Base-by-base conservation (phyloP, 345 rosid species). In the Aegle marmelos region DNA sequence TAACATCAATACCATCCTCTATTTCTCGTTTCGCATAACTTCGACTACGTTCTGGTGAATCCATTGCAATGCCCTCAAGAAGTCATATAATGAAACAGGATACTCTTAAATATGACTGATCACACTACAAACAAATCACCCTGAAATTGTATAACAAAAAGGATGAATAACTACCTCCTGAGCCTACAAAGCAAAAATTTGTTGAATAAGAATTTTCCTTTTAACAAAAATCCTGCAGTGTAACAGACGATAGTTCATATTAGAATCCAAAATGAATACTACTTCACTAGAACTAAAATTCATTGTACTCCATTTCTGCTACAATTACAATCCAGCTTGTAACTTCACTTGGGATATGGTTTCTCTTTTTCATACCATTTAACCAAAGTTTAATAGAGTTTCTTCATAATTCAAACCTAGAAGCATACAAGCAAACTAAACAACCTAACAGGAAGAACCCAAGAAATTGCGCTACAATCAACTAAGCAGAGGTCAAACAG, bases 41-140 rank as follows among this genome's bases (percentile, higher is more conserved):
- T 67, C 87, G 88, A 80, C 82, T 64, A 54, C 76, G 87, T 74
- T 87, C 89, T n/a, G 93, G 96, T 27, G 96, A 90, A 75, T 88
- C 95, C 93, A 91, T 90, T 30, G 10, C 60, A 57, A 76, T 17
- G 50, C 65, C 72, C 73, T 66, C 28, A 53, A 76, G 10, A 7
- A 53, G 17, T 45, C 45, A 14, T 64, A 34, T 21, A 2, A 22
- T 7, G 30, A 30, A 25, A 61, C 4, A 6, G 9, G 28, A 1
- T 48, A 11, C 17, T 2, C 25, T 14, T 64, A 31, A 75, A 45
- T 48, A 19, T n/a, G 9, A 64, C 50, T 4, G n/a, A 31, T 65
- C 34, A 11, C 27, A 9, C 17, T 21, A n/a, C 28, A 62, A 30
- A 10, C 22, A 30, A 62, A 62, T 62, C 68, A 45, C 21, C 61